Conservation (phyloP, 148 eudicot species). For the Camellia japonica region DNA sequence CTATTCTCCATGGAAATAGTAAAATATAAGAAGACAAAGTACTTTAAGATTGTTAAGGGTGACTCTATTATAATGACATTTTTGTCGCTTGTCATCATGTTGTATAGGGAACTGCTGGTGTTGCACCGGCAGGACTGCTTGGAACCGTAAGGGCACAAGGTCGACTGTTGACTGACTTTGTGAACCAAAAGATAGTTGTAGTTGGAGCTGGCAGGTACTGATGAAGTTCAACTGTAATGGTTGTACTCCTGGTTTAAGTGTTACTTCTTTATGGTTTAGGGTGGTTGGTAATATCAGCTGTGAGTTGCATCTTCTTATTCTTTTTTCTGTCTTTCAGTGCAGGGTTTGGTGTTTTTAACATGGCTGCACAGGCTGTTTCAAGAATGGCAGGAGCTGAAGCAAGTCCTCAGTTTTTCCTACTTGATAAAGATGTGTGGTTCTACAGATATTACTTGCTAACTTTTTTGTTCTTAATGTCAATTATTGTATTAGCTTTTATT, state of each 20-base stretch:
- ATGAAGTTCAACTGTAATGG: background rate
- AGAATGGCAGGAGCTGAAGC: slow-evolving; percentile 67
- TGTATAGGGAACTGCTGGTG: slow-evolving; percentile 95
- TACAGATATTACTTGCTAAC: background rate
- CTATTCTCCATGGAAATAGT: background rate
- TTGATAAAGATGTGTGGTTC: slow-evolving; percentile 80
- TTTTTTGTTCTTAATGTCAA: background rate
- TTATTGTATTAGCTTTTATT: background rate
- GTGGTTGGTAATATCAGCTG: slow-evolving; percentile 10
- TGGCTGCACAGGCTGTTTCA: slow-evolving; percentile 82
- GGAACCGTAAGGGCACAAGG: slow-evolving; percentile 98
- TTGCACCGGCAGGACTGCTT: slow-evolving; percentile 91
- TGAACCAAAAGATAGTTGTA: slow-evolving; percentile 86
- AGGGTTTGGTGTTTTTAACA: slow-evolving; percentile 95
- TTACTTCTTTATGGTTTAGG: background rate
- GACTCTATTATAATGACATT: background rate
- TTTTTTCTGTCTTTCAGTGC: slow-evolving; percentile 64
- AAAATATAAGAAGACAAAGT: background rate
- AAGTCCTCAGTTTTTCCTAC: slow-evolving; percentile 80
- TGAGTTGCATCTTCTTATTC: slow-evolving; percentile 9
- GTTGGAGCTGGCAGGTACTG: slow-evolving; percentile 97
- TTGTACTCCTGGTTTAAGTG: slow-evolving; percentile 5
- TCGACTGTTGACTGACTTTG: slow-evolving; percentile 77
- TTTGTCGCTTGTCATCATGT: background rate
- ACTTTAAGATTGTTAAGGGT: background rate